Evolutionary conservation across 306 rosid genomes (phyloP), one percentile per base, ranked within the genome.

Genomic region (Fragaria iinumae): DNA sequence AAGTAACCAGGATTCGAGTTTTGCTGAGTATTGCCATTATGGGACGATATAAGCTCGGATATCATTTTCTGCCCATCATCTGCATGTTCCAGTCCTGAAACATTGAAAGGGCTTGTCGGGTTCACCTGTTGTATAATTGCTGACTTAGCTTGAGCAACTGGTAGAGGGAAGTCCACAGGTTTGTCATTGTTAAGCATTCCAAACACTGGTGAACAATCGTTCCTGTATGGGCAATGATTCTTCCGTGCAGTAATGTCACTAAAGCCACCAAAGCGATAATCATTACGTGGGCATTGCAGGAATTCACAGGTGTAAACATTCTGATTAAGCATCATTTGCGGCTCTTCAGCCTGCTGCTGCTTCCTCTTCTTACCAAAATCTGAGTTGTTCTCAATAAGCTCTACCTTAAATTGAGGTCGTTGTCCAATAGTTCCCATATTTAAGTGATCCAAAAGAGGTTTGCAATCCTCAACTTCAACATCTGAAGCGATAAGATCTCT

Each of bases 381-480:
- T 0, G 79, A 63, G 68, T 39, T 72, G 45, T 65, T 69, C 45
- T 84, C 82, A 32, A 79, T 13, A 25, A 80, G 49, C 62, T 87
- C 89, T 69, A 83, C 86, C 80, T 83, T 85, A 44, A 80, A 73
- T 21, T 80, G 83, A 45, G 76, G 71, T 32, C 83, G 65, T 78
- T 78, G 25, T 87, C 93, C 89, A 88, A 23, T 34, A 5, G 29
- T 83, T 50, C 84, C 93, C 60, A 83, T 67, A 74, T 80, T 86
- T 55, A 87, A 83, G 34, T 86, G 79, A 76, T 76, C 84, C 9
- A 84, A 73, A 75, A 80, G 84, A 2, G 89, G 90, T 55, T 93
- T 91, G 16, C 87, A 81, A 21, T 91, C 97, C 38, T 85, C 91
- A 50, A 87, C 84, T 8, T 93, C 94, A 49, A 82, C 80, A 78